phyloP scores from a whole-genome alignment of 1,284 basidiomycete genomes.

The Trichosporon coremiiforme region DNA sequence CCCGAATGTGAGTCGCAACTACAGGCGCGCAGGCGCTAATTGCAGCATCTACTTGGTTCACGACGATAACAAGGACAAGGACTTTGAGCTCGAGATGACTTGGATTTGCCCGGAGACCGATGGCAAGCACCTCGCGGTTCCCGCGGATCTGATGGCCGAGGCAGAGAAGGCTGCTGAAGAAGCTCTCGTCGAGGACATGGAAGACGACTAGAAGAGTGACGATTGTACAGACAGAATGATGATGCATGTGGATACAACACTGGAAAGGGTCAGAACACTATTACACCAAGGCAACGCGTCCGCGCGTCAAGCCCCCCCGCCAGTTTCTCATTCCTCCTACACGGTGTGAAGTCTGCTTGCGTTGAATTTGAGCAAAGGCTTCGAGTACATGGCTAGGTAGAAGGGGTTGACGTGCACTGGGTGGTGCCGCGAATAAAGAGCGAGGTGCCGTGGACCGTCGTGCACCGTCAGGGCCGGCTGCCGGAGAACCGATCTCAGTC shows the following conservation, averaged over 20 bases:
- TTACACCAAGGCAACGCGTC: slow-evolving; percentile 76
- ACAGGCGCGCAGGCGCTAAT: neutral
- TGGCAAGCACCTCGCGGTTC: slow-evolving; percentile 77
- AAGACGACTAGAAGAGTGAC: slow-evolving; percentile 59
- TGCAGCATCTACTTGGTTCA: slow-evolving; percentile 93
- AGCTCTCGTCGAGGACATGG: slow-evolving; percentile 80
- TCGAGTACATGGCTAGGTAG: slow-evolving; percentile 82
- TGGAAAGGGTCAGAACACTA: neutral
- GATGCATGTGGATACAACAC: slow-evolving; percentile 21
- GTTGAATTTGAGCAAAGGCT: slow-evolving; percentile 83
- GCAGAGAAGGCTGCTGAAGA: slow-evolving; percentile 89
- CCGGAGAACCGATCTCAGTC: slow-evolving; percentile 17
- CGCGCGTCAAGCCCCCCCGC: slow-evolving; percentile 77
- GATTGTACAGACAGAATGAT: slow-evolving; percentile 13
- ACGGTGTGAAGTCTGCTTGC: slow-evolving; percentile 74
- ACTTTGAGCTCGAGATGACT: slow-evolving; percentile 97
- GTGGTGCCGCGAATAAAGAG: slow-evolving; percentile 74
- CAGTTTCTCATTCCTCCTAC: slow-evolving; percentile 84
- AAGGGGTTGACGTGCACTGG: slow-evolving; percentile 73
- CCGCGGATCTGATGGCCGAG: slow-evolving; percentile 78
- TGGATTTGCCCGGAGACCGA: slow-evolving; percentile 91
- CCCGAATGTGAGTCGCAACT: slow-evolving; percentile 73
- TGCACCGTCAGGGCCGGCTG: neutral
- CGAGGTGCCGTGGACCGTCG: slow-evolving; percentile 50
- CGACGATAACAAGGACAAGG: slow-evolving; percentile 82